A percentile compares a stretch with the other conserved stretches of the same genome.
These are phyloP conservation scores for Trametes villosa DNA, from an alignment of 768 basidiomycete genomes.

Conservation along the genomic window DNA sequence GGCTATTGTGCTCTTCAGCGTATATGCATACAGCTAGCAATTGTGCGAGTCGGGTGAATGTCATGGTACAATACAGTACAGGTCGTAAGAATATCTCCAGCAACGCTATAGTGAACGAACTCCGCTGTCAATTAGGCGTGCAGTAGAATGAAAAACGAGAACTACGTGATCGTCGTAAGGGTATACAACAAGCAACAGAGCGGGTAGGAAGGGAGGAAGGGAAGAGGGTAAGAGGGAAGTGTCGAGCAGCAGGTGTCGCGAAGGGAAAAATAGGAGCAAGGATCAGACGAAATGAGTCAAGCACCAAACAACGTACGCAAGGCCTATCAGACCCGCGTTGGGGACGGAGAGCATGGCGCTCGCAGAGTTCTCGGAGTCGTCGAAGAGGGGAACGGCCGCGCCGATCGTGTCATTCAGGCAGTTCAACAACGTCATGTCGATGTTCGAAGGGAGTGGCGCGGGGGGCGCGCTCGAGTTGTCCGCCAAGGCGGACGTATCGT, in stretches of 20 bases:
- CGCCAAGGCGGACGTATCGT: constrained; percentile 57
- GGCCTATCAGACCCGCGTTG: constrained; percentile 4
- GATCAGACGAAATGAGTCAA: constrained; percentile 11
- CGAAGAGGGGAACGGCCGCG: constrained; percentile 56
- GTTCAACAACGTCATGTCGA: constrained; percentile 52
- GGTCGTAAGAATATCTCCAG: neutral
- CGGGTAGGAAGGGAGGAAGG: neutral
- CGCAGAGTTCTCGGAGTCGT: constrained; percentile 2
- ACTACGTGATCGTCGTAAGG: neutral
- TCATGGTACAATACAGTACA: neutral
- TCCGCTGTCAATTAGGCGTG: no score
- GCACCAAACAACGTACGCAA: constrained; percentile 15
- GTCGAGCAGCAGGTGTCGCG: constrained; percentile 1
- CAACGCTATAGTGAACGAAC: neutral
- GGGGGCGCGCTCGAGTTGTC: constrained; percentile 45
- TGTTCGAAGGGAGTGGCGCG: constrained; percentile 53
- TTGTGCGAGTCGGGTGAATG: no score
- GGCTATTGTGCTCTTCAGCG: no score
- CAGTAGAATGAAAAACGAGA: no score
- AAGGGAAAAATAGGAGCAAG: no score
- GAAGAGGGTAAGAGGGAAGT: neutral
- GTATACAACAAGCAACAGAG: neutral
- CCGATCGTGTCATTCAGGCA: constrained; percentile 72
- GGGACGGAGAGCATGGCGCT: neutral
- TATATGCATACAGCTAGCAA: no score